Base-by-base conservation (phyloP, 2,329 filamentous ascomycete species). In the Colletotrichum sp. region DNA sequence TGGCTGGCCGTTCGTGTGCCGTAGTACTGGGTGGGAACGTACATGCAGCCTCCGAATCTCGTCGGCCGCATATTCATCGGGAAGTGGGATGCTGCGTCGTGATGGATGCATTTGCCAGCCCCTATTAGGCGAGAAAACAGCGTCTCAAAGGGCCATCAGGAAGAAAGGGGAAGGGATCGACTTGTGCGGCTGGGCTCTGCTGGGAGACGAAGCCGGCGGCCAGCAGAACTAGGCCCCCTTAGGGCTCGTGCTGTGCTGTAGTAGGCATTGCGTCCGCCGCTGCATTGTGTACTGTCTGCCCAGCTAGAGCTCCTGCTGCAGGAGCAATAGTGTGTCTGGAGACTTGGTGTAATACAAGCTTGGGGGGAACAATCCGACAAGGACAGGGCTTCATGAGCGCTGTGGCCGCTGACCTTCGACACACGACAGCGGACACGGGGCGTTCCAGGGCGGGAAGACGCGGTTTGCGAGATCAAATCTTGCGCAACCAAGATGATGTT, bases 401-500 rank as follows among this genome's bases (percentile, higher is more conserved):
- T 34, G 59, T 55, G 32, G 28, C 59, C 16, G 34, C n/a, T 39
- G 57, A 63, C 55, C 55, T 75, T 12, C 55, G 63, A 67, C 69
- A 72, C 63, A 63, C 44, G 55, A 63, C 49, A 64, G 70, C 59
- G 70, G 64, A 76, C 32, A 68, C 69, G 69, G 73, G 60, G 60
- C 66, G 71, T 75, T 39, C 65, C 60, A 77, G 71, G 57, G 67
- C 71, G 65, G 75, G 71, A 71, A 62, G 75, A 60, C 66, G 71
- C 66, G 75, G 71, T 70, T 77, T 55, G 75, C 71, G 60, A 77
- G 75, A 75, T 77, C 65, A 75, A 75, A 75, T 75, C 60, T 75
- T 65, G 75, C 71, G 66, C 71, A 63, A 71, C 66, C 65, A 55
- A 62, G 71, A 77, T 63, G 60, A 30, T 67, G 28, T 39, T 15